phyloP scores from a whole-genome alignment of 2,329 filamentous ascomycete genomes.

The Rhinocladiella similis region DNA sequence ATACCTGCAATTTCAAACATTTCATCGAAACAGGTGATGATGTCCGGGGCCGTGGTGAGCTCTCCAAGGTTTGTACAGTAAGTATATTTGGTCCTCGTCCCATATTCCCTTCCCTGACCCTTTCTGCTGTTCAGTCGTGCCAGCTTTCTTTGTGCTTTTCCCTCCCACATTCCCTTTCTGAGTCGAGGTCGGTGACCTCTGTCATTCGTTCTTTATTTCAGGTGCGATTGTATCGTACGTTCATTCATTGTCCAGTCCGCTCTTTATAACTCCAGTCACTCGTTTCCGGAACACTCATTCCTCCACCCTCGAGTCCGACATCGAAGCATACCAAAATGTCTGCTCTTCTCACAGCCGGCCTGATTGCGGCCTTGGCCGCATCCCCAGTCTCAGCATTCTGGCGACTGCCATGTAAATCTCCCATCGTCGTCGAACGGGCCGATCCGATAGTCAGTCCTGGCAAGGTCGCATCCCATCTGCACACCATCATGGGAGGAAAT shows the following conservation, averaged over 20 bases:
- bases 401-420: constrained; percentile 31
- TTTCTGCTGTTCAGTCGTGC: constrained; percentile 14
- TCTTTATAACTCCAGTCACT: constrained; percentile 18
- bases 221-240: constrained; percentile 25
- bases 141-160: constrained; percentile 15
- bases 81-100: constrained; percentile 11
- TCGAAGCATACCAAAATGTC: constrained; percentile 17
- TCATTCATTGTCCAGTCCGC: constrained; percentile 19
- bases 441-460: constrained; percentile 72
- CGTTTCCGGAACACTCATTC: constrained; percentile 11
- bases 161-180: constrained; percentile 23
- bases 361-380: constrained; percentile 24
- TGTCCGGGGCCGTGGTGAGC: not conserved
- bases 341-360: constrained; percentile 18
- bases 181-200: constrained; percentile 25
- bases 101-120: not conserved
- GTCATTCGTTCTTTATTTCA: constrained; percentile 26
- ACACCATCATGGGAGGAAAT: constrained; percentile 70
- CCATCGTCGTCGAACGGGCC: constrained; percentile 34
- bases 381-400: constrained; percentile 30
- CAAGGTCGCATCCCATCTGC: constrained; percentile 60
- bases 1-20: constrained; percentile 19
- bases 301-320: constrained; percentile 2
- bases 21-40: not conserved
- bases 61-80: constrained; percentile 1